phyloP scores from a whole-genome alignment of 139 green algal species.

The Edaphochlamys debaryana region DNA sequence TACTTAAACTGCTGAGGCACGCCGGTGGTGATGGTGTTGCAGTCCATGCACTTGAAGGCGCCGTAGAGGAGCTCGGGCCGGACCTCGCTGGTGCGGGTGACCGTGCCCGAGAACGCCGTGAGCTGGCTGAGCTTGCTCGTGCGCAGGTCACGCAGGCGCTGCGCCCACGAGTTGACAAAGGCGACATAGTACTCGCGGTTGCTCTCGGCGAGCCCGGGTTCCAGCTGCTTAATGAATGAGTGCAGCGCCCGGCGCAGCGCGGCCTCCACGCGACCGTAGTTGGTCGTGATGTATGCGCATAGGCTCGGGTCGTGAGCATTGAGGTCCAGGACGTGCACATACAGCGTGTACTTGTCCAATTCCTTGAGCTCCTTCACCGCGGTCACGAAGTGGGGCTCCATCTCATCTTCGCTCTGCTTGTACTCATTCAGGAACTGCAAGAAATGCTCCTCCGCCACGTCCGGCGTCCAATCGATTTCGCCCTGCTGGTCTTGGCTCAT shows the following conservation, averaged over 20 bases:
- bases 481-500: background rate
- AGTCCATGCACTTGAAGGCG: conserved; percentile 93
- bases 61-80: conserved; percentile 92
- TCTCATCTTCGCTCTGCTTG: background rate
- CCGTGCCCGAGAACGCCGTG: conserved; percentile 80
- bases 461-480: conserved; percentile 7
- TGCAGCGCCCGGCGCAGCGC: conserved; percentile 78
- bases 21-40: conserved; percentile 68
- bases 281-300: conserved; percentile 56
- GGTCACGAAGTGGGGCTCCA: background rate
- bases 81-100: conserved; percentile 96
- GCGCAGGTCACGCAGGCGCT: conserved; percentile 52
- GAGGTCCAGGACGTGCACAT: conserved; percentile 85
- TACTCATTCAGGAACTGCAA: conserved; percentile 3
- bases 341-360: conserved; percentile 70
- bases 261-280: conserved; percentile 80
- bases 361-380: conserved; percentile 11
- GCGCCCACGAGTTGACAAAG: conserved; percentile 13
- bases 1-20: conserved; percentile 99
- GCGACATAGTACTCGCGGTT: conserved; percentile 46
- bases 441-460: conserved; percentile 2
- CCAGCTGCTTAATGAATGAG: conserved; percentile 77
- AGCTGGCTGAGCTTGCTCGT: conserved; percentile 72
- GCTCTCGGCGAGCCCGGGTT: conserved; percentile 69
- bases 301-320: conserved; percentile 70